Base-by-base conservation (phyloP, 768 basidiomycete species). In the Termitomyces sp. region DNA sequence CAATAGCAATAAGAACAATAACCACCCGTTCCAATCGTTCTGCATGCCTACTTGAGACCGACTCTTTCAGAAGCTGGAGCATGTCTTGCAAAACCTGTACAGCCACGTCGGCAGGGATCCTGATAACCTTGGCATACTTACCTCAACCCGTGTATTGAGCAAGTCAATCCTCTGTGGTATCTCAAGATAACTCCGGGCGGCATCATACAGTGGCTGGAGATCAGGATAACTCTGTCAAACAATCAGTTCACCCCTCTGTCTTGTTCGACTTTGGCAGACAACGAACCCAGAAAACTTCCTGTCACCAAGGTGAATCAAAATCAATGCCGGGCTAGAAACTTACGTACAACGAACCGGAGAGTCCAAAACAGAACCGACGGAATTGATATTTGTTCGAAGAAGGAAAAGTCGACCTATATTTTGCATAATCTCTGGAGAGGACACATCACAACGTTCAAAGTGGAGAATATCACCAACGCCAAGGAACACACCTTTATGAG, bases 381-480 rank as follows among this genome's bases (percentile, higher is more conserved):
- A 89, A 64, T 94, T 94, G 63, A 97, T 95, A 67, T 94, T 95
- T 53, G 95, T 93, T 60, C 95, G 80, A 63, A 97, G 75, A 40
- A 98, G 85, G 73, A 98, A 98, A 42, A 98, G 76, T 63, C 94
- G 90, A 44, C 95, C 95, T 60, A 96, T 98, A 71, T 97, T 92
- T 67, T 91, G 89, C 95, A 98, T 96, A 66, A 98, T 98, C 69
- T 97, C 95, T 84, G 61, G 14, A 57, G 57, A 21, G 49, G 55
- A 49, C 58, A 38, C 8, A 49, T 51, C 58, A 54, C 19, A 56
- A 47, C 31, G 45, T 19, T 50, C 6, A 1, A 28, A 37, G 60
- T 55, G 42, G 43, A 26, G 54, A 56, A 53, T 26, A 56, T 31
- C 33, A 26, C 44, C 60, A 47, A 46, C 68, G n/a, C 23, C 4